Percentiles rank a stretch among this genome's conserved stretches.
These are phyloP conservation scores for Vigna angularis DNA, from an alignment of 306 rosid species.

Conservation along the genomic window DNA sequence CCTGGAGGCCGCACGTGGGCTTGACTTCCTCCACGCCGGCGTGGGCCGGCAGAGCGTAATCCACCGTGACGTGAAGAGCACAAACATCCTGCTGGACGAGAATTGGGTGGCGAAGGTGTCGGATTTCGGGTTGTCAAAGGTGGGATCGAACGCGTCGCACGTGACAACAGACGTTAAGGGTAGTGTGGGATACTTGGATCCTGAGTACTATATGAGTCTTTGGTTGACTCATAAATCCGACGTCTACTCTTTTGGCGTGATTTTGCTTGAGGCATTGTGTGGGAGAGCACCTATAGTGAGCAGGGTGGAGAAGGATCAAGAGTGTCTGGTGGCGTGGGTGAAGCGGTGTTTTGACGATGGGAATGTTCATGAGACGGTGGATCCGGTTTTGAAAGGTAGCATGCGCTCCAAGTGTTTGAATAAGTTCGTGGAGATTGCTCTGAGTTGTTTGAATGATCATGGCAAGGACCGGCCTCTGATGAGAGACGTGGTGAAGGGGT, in stretches of 20 bases:
- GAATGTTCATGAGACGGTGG: constrained; percentile 44
- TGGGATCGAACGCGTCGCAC: constrained; percentile 46
- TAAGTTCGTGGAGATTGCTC: constrained; percentile 45
- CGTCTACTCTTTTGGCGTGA: constrained; percentile 69
- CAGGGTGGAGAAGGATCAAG: constrained; percentile 4
- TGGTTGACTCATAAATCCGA: constrained; percentile 58
- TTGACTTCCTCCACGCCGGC: constrained; percentile 51
- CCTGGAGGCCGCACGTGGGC: constrained; percentile 49
- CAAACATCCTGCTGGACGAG: constrained; percentile 54
- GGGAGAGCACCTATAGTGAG: constrained; percentile 43
- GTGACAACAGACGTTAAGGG: constrained; percentile 49
- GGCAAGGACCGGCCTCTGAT: constrained; percentile 58
- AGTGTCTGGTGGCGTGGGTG: constrained; percentile 45
- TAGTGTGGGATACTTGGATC: constrained; percentile 50
- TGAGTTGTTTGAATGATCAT: constrained; percentile 52
- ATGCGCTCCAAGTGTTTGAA: constrained; percentile 43
- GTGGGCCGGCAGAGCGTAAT: constrained; percentile 39
- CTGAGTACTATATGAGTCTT: constrained; percentile 44
- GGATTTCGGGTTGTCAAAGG: constrained; percentile 58
- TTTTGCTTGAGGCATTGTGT: constrained; percentile 58
- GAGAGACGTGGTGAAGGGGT: constrained; percentile 56
- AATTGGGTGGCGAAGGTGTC: constrained; percentile 55
- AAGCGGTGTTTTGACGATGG: constrained; percentile 19
- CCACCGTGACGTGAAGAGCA: constrained; percentile 67
- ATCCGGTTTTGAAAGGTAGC: constrained; percentile 41